Evolutionary conservation across 169 alveolate genomes (phyloP), one percentile per base, ranked within the genome.

Genomic region (Eimeria praecox): DNA sequence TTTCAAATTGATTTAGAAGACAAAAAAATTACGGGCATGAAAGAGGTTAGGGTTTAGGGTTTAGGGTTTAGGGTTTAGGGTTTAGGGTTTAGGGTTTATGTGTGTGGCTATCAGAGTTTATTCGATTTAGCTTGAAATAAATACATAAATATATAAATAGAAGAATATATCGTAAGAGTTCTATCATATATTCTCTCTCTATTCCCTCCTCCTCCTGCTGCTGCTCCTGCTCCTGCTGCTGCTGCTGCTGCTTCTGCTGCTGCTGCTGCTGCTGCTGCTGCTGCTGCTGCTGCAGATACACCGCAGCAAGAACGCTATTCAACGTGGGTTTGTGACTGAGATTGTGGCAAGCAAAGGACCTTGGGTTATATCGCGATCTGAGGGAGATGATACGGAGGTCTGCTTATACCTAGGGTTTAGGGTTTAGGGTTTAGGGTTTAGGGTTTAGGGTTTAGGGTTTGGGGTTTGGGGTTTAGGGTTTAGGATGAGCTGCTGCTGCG

Each of bases 331-430:
- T 20, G 89, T 78, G 4, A 64, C 89, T 5, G 44, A 78, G 35
- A 35, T 78, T 10, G 62, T 78, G 9, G 56, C 89, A 0, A 16
- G 54, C 8, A 78, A 44, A 38, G 89, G 54, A 1, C 89, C 89
- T 9, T 78, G 89, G 89, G 64, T 78, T 8, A 35, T 78, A 0
- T 12, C 89, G 56, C 59, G 89, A 12, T 35, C 64, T 1, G 89
- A 78, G 0, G 89, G 89, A 14, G 64, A 78, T 12, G 89, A 78
- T 56, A 78, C 89, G 4, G 89, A 78, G 64, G 89, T 78, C 10
- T 18, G 9, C 22, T 64, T 9, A 64, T 18, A 64, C 14, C 12
- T 8, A n/a, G n/a, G 66, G 24, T 16, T 56, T 56, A 56, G 66
- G 66, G 66, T 56, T 56, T 56, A 56, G 66, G 66, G 66, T 56